Conservation (phyloP, 2,329 filamentous ascomycete genomes). For the Colletotrichum euphorbiae region DNA sequence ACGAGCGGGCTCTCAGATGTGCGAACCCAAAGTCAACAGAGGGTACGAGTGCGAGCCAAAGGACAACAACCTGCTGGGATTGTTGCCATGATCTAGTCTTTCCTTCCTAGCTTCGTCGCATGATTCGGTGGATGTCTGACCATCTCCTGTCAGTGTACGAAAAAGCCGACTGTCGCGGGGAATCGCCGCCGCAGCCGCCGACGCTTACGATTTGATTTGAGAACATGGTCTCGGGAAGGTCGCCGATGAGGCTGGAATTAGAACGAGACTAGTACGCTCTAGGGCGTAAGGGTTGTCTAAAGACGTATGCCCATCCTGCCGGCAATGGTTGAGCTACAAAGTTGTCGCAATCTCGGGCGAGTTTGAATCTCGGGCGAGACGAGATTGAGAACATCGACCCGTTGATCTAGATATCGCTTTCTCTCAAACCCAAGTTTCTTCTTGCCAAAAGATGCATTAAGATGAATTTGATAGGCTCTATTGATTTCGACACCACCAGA, state of each 20-base stretch:
- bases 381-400: not conserved
- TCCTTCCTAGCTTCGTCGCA: too few relatives aligned
- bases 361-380: too few relatives aligned
- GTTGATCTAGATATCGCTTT: not conserved
- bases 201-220: rapidly evolving
- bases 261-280: not conserved
- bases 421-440: not conserved
- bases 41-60: too few relatives aligned
- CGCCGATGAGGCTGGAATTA: not conserved
- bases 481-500: not conserved
- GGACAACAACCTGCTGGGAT: too few relatives aligned
- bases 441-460: not conserved
- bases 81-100: too few relatives aligned
- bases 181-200: not conserved
- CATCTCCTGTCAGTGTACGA: not conserved
- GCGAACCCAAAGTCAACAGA: not conserved
- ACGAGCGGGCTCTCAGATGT: not conserved
- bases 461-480: not conserved
- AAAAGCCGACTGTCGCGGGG: not conserved
- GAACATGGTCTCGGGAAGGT: not conserved
- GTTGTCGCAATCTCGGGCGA: not conserved
- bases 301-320: not conserved
- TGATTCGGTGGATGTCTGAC: too few relatives aligned
- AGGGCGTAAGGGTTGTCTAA: not conserved
- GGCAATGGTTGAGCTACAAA: not conserved